Base-by-base conservation (phyloP, 2,329 filamentous ascomycete species). In the Aspergillus puulaauensis region DNA sequence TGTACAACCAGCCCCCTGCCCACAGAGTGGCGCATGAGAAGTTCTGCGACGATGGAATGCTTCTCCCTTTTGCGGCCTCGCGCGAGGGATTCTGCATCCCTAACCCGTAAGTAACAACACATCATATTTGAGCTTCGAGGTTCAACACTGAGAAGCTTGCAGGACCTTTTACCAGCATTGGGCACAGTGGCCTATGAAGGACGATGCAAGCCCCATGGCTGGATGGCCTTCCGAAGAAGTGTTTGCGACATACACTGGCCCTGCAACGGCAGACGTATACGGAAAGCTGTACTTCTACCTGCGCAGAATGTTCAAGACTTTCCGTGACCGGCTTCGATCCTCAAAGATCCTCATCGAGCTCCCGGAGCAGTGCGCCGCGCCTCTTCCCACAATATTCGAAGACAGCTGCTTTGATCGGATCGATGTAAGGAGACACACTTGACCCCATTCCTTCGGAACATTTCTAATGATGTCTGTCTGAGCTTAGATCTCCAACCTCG, bases 141-240 rank as follows among this genome's bases (percentile, higher is more conserved):
- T 11, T 31, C 8, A 9, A 27, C 9, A 31, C 27, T 31, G 27
- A 31, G 27, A 31, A 31, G 11, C 8, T 11, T 11, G 27, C 27
- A 78, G 75, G 5, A 77, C 74, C 0, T 65, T 79, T 9, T 78
- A 72, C 54, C 4, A 79, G 75, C 75, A 70, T 69, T 0, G 70
- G 77, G 68, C 64, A 14, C 14, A 4, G 1, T 80, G 77, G 78
- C 72, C 71, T 0, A 73, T 79, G 68, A 62, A 59, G 4, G 76
- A 78, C 48, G 55, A 49, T 43, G 68, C 75, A 0, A 68, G 76
- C 54, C 75, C 77, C 19, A 53, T 74, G 2, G 40, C 66, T 15
- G 75, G 77, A 3, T 80, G 77, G 77, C 3, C 47, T 1, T 19
- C 64, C 2, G 3, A 57, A 2, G 73, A 78, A 1, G 62, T 76